Percentiles rank a stretch among this genome's conserved stretches.
These are phyloP conservation scores for Gaertneriomyces semiglobifer DNA, from an alignment of 192 early-diverging fungal genomes.

Conservation along the genomic window DNA sequence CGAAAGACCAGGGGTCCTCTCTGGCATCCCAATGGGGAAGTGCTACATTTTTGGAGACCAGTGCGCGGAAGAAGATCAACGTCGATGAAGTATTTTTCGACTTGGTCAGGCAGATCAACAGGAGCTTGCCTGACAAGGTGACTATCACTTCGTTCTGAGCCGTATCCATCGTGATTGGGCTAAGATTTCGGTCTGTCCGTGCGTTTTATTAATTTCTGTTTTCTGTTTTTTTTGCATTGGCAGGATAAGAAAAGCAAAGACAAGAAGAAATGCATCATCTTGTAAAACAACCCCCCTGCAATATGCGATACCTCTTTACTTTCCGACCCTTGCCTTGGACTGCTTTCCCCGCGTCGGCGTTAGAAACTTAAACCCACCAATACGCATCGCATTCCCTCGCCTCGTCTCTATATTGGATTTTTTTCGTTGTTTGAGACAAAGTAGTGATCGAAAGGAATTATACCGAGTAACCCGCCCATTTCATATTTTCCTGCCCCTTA, in stretches of 20 bases:
- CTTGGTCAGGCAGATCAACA: conserved; percentile 85
- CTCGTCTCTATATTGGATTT: no score
- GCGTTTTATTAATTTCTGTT: neutral
- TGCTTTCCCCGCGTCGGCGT: no score
- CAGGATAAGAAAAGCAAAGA: conserved; percentile 44
- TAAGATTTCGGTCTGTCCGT: neutral
- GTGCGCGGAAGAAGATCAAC: conserved; percentile 79
- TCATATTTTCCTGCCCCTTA: no score
- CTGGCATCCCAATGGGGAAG: conserved; percentile 66
- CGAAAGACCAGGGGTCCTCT: conserved; percentile 61
- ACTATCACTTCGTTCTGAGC: neutral
- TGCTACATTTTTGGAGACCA: conserved; percentile 81
- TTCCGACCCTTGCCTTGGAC: no score
- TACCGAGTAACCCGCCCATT: no score
- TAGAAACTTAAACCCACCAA: no score
- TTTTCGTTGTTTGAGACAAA: no score
- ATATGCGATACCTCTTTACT: no score
- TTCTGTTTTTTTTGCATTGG: neutral
- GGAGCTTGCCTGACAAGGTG: conserved; percentile 70
- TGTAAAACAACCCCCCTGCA: conserved; percentile 16
- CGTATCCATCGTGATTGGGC: neutral
- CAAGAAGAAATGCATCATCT: conserved; percentile 47
- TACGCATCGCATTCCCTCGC: no score
- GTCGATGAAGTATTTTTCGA: conserved; percentile 93
- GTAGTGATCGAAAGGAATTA: no score